These are phyloP conservation scores for Dunaliella primolecta DNA, from an alignment of 139 green algal species.

Conservation along the genomic window DNA sequence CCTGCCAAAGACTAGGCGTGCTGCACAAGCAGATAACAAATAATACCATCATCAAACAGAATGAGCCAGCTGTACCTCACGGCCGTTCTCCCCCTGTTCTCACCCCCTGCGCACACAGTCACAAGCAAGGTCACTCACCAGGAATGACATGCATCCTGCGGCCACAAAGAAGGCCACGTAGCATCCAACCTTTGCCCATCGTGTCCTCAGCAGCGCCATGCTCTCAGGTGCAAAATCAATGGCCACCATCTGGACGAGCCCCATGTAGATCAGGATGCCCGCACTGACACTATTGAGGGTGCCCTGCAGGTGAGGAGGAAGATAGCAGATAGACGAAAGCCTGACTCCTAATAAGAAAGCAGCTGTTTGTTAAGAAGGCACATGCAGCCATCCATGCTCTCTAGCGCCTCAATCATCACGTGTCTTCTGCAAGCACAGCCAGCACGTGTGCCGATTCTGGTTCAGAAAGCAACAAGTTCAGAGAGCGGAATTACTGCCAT, in stretches of 20 bases:
- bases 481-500: neutral
- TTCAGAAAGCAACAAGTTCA: too few species aligned
- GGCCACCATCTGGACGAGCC: neutral
- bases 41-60: too few species aligned
- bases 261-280: constrained; percentile 1
- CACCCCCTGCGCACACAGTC: too few species aligned
- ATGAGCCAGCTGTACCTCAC: too few species aligned
- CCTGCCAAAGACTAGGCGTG: too few species aligned
- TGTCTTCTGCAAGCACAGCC: neutral
- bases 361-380: neutral
- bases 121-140: too few species aligned
- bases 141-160: neutral
- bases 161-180: neutral
- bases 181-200: neutral
- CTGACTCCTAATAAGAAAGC: neutral
- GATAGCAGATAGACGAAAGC: neutral
- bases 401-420: neutral
- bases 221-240: neutral
- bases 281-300: neutral
- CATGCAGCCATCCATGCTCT: neutral
- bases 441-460: neutral
- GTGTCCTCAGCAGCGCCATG: neutral
- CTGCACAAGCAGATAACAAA: too few species aligned
- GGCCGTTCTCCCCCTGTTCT: too few species aligned
- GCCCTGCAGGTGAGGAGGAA: neutral